phyloP scores from a whole-genome alignment of 2,329 filamentous ascomycete species.

The Ceratocystis destructans region DNA sequence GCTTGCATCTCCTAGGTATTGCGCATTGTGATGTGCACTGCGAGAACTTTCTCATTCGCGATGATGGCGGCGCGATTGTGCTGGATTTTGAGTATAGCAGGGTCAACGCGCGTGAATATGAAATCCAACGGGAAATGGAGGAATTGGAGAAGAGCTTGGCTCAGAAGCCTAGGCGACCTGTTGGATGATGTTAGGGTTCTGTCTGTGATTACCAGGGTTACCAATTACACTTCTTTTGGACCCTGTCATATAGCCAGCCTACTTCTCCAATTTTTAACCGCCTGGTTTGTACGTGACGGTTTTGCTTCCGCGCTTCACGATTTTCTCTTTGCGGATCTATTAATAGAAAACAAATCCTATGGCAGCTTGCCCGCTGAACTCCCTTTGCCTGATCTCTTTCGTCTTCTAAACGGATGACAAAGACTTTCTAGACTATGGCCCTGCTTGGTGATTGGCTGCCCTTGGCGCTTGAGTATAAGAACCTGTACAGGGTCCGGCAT shows the following conservation, averaged over 20 bases:
- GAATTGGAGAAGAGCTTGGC: not conserved
- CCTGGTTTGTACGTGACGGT: not conserved
- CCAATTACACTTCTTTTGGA: not conserved
- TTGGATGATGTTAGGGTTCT: not conserved
- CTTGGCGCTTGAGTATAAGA: not conserved
- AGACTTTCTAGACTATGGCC: not conserved
- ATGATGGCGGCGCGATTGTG: constrained; percentile 3
- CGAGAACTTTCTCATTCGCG: constrained; percentile 9
- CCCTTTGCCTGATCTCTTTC: too few species aligned
- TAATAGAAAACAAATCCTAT: not conserved
- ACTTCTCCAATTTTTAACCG: not conserved
- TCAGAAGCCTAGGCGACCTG: not conserved
- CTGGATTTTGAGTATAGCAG: constrained; percentile 13
- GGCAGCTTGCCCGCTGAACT: too few species aligned
- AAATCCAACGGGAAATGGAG: constrained; percentile 7
- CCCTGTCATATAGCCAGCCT: not conserved
- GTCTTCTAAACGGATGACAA: too few species aligned
- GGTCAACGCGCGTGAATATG: not conserved
- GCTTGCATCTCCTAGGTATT: constrained; percentile 8
- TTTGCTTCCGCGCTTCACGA: not conserved
- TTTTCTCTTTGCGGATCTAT: not conserved
- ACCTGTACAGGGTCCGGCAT: not conserved
- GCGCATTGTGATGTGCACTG: constrained; percentile 9
- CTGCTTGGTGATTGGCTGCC: constrained; percentile 1
- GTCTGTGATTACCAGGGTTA: not conserved